Conservation (phyloP, 225 moss, liverwort and hornwort genomes). For the Pleurozium schreberi region DNA sequence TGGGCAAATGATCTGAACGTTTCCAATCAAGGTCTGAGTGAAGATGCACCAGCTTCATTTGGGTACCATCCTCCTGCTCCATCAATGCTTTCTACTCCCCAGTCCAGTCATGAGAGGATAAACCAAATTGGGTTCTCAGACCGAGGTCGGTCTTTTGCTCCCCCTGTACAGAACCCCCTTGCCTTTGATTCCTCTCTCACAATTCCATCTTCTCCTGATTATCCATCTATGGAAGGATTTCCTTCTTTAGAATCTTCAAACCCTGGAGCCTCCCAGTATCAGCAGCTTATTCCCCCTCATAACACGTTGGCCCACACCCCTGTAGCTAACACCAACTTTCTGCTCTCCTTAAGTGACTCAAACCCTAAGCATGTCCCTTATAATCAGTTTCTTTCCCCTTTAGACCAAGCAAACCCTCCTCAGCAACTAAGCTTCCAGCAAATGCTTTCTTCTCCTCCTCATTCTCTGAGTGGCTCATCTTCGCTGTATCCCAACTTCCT, state of each 20-base stretch:
- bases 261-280: conserved; percentile 22
- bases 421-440: conserved; percentile 33
- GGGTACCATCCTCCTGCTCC: conserved; percentile 26
- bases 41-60: conserved; percentile 23
- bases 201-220: conserved; percentile 31
- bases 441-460: conserved; percentile 26
- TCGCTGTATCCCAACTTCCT: conserved; percentile 19
- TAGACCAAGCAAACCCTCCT: conserved; percentile 14
- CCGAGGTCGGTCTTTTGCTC: conserved; percentile 54
- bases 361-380: conserved; percentile 14
- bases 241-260: conserved; percentile 32
- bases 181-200: conserved; percentile 74
- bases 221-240: conserved; percentile 38
- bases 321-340: conserved; percentile 16
- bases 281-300: conserved; percentile 19
- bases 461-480: conserved; percentile 18
- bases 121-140: conserved; percentile 50
- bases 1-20: conserved; percentile 37
- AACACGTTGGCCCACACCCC: conserved; percentile 3
- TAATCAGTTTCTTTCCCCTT: conserved; percentile 14
- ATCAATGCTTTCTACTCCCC: conserved; percentile 37
- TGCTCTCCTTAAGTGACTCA: conserved; percentile 19
- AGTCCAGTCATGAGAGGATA: conserved; percentile 42
- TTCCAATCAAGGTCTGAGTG: conserved; percentile 12
- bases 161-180: conserved; percentile 44